Conservation (phyloP, 148 eudicot genomes). For the Drosera capensis region DNA sequence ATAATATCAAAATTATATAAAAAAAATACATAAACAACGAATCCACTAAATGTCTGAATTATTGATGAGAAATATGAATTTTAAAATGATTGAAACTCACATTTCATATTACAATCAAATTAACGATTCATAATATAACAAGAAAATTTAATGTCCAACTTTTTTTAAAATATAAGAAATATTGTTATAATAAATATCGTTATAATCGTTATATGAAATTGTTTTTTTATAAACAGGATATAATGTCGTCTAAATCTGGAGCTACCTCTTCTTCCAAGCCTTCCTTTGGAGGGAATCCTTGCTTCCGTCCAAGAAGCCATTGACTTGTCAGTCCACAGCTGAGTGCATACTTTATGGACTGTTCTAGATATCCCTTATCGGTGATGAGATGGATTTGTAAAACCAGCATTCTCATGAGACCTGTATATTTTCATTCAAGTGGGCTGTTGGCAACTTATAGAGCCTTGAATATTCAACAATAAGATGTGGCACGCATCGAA, state of each 20-base stretch:
- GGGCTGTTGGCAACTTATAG: not conserved
- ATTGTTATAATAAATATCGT: no score
- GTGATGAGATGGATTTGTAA: constrained; percentile 68
- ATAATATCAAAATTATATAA: no score
- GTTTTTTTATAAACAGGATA: constrained; percentile 56
- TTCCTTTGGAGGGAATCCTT: constrained; percentile 70
- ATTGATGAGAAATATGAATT: no score
- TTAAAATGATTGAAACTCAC: no score
- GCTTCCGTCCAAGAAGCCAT: constrained; percentile 46
- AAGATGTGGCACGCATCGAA: not conserved
- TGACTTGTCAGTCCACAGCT: constrained; percentile 73
- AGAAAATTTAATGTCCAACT: no score
- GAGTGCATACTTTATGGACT: constrained; percentile 49
- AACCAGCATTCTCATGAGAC: constrained; percentile 67
- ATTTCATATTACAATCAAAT: no score
- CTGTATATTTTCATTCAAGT: constrained; percentile 23
- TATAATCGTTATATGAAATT: no score
- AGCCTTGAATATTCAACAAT: not conserved
- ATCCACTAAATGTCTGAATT: no score
- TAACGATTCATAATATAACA: no score
- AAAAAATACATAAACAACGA: no score
- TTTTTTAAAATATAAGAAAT: no score
- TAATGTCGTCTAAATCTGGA: constrained; percentile 51
- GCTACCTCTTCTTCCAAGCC: constrained; percentile 46
- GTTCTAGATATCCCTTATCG: constrained; percentile 61